Percentiles rank a stretch among this genome's conserved stretches.
These are phyloP conservation scores for Barnettozyma pratensis DNA, from an alignment of 805 yeast genomes.

Conservation along the genomic window DNA sequence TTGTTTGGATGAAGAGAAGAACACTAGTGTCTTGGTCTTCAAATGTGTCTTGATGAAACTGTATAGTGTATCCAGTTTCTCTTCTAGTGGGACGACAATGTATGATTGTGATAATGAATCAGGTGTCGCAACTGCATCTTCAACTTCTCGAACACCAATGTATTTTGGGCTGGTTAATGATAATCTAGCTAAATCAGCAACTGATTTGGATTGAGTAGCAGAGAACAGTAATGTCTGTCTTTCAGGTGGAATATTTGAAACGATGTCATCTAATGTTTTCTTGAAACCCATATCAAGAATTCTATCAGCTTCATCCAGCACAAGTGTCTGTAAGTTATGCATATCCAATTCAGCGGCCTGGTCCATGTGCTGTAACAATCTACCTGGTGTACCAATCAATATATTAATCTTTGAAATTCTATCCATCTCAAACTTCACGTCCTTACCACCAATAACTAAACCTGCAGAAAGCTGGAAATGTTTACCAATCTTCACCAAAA, in stretches of 20 bases:
- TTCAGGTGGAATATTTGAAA: conserved; percentile 76
- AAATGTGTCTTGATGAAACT: conserved; percentile 60
- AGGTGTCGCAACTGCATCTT: conserved; percentile 70
- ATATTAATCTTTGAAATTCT: conserved; percentile 67
- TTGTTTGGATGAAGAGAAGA: conserved; percentile 67
- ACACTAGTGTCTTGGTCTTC: conserved; percentile 76
- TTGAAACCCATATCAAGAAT: conserved; percentile 76
- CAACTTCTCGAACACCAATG: conserved; percentile 69
- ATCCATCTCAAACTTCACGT: conserved; percentile 70
- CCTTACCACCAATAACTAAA: conserved; percentile 58
- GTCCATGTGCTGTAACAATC: conserved; percentile 71
- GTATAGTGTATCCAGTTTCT: conserved; percentile 82
- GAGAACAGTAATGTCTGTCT: conserved; percentile 91
- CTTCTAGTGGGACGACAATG: conserved; percentile 62
- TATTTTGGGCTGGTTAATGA: conserved; percentile 93
- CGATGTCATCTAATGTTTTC: conserved; percentile 60
- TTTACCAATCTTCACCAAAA: conserved; percentile 54
- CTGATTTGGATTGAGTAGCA: conserved; percentile 88
- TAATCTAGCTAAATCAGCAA: conserved; percentile 73
- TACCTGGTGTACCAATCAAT: conserved; percentile 89
- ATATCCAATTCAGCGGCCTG: conserved; percentile 56
- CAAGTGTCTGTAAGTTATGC: conserved; percentile 64
- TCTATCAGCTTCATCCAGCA: conserved; percentile 92
- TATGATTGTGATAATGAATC: conserved; percentile 81
- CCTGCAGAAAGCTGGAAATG: conserved; percentile 58